Percentiles rank a stretch among this genome's conserved stretches.
Evolutionary conservation across 352 stramenopile species (phyloP).

Genomic region (Phytophthora europaea): DNA sequence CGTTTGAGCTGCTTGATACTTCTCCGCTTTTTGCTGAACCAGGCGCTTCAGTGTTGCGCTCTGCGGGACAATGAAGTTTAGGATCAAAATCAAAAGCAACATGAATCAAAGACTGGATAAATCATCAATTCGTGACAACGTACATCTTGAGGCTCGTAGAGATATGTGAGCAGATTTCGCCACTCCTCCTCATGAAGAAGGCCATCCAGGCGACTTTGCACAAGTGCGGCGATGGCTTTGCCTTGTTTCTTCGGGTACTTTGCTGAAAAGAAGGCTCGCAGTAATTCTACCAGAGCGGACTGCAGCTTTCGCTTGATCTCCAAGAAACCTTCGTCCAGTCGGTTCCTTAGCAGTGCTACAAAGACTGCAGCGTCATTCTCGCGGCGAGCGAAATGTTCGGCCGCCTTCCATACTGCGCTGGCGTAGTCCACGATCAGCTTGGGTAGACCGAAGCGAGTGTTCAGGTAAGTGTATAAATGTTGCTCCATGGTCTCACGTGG

Average conservation of each 20-base stretch:
- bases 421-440: conserved; percentile 84
- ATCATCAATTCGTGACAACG: conserved; percentile 13
- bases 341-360: conserved; percentile 76
- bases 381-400: conserved; percentile 49
- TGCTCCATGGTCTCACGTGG: conserved; percentile 89
- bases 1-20: conserved; percentile 26
- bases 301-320: conserved; percentile 82
- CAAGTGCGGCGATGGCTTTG: conserved; percentile 53
- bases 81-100: no score
- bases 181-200: conserved; percentile 74
- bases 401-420: conserved; percentile 83
- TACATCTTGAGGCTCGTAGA: conserved; percentile 82
- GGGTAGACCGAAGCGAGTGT: conserved; percentile 86
- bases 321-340: conserved; percentile 86
- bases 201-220: conserved; percentile 52
- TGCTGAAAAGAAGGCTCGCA: conserved; percentile 79
- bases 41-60: conserved; percentile 58
- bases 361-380: conserved; percentile 88
- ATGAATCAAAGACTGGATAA: neutral
- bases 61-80: conserved; percentile 26
- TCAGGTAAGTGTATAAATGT: conserved; percentile 91
- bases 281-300: conserved; percentile 74
- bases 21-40: conserved; percentile 53
- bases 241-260: conserved; percentile 75
- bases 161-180: conserved; percentile 76